These are phyloP conservation scores for Beauveria rudraprayagi DNA, from an alignment of 2,329 filamentous ascomycete genomes.

Conservation along the genomic window DNA sequence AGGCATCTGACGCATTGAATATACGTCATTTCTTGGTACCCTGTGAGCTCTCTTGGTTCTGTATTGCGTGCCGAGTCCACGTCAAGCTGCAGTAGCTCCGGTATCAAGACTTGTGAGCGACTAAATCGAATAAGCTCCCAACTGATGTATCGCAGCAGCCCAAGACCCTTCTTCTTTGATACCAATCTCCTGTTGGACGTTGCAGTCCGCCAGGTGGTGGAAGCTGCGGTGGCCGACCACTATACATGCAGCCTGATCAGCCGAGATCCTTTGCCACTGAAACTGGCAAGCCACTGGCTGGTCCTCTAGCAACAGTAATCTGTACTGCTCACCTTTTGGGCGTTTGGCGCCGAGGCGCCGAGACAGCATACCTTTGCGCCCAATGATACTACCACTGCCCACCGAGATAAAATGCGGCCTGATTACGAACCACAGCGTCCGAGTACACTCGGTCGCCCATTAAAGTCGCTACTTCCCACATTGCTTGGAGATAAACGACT, in stretches of 20 bases:
- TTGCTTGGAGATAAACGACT: background rate
- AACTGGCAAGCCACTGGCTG: background rate
- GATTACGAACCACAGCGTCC: background rate
- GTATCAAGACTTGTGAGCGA: background rate
- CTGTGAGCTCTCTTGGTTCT: background rate
- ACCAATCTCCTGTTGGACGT: background rate
- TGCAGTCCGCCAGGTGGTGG: background rate
- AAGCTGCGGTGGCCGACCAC: background rate
- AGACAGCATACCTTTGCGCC: background rate
- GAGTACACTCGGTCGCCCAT: background rate
- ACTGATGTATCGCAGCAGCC: too few relatives aligned
- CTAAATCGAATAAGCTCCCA: too few relatives aligned
- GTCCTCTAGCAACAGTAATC: background rate
- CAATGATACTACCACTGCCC: background rate
- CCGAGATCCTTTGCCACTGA: background rate
- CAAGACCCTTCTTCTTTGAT: too few relatives aligned
- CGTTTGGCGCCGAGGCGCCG: background rate
- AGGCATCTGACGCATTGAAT: background rate
- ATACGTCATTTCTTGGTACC: background rate
- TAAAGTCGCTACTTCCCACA: background rate
- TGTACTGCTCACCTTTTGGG: background rate
- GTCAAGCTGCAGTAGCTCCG: background rate
- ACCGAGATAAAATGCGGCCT: background rate
- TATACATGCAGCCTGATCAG: background rate
- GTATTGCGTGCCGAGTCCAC: background rate